These are phyloP conservation scores for Wallacemonas sp. DNA, from an alignment of 208 protist genomes.

Conservation along the genomic window DNA sequence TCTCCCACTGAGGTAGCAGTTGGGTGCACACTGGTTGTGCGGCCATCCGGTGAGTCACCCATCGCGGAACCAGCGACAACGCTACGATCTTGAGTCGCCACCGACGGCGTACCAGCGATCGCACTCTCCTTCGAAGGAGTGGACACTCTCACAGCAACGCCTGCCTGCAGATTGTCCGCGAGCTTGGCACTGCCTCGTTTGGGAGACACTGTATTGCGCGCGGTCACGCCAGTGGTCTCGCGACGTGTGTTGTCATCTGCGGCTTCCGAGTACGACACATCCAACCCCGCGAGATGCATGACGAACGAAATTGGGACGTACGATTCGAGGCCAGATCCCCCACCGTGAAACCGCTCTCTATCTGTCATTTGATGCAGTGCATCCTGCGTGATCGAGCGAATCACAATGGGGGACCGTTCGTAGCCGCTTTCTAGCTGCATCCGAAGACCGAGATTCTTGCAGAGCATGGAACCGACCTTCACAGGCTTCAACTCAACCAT, in stretches of 20 bases:
- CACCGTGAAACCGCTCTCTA: not conserved
- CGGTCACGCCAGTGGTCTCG: not conserved
- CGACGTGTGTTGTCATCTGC: not conserved
- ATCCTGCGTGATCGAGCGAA: not conserved
- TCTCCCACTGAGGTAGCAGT: no score
- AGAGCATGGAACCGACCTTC: constrained; percentile 8
- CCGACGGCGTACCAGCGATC: no score
- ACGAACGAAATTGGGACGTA: constrained; percentile 10
- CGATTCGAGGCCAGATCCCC: not conserved
- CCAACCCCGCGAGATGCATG: constrained; percentile 9
- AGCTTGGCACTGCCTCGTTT: no score
- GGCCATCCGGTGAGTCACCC: no score
- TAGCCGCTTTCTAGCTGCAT: constrained; percentile 7
- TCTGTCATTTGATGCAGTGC: not conserved
- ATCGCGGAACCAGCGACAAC: no score
- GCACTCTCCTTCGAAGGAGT: no score
- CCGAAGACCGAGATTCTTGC: constrained; percentile 1
- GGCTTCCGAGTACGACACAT: not conserved
- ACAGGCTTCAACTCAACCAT: constrained; percentile 8
- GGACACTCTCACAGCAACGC: no score
- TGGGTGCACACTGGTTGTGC: no score
- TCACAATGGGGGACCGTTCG: not conserved
- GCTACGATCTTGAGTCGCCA: no score
- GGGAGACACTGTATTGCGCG: no score
- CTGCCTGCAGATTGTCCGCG: no score